Evolutionary conservation across 176 grass and related monocot species (phyloP).

Genomic region (Bromus sterilis): DNA sequence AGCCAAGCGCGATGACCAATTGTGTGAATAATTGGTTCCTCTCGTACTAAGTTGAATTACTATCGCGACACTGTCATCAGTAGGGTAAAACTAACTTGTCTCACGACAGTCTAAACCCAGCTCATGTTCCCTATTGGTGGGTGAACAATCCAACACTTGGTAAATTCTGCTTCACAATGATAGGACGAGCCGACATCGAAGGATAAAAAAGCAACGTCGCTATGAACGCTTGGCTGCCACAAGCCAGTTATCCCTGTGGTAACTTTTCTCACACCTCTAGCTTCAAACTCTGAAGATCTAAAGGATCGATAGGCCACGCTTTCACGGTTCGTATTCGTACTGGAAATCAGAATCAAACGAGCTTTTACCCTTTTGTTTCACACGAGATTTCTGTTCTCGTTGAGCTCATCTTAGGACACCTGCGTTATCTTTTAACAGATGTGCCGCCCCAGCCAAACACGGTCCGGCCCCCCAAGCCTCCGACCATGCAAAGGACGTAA

Average conservation of each 20-base stretch:
- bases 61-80: too few relatives aligned
- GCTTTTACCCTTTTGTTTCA: slow-evolving; percentile 75
- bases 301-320: slow-evolving; percentile 64
- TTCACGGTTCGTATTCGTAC: slow-evolving; percentile 58
- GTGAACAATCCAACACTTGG: too few relatives aligned
- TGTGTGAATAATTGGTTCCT: slow-evolving; percentile 21
- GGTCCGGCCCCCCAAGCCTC: too few relatives aligned
- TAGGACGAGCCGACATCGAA: too few relatives aligned
- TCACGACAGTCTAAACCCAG: too few relatives aligned
- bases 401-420: slow-evolving; percentile 67
- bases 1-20: slow-evolving; percentile 66
- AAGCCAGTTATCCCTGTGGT: slow-evolving; percentile 53
- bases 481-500: too few relatives aligned
- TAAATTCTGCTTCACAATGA: too few relatives aligned
- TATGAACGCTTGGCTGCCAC: slow-evolving; percentile 58
- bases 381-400: slow-evolving; percentile 59
- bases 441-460: slow-evolving; percentile 46
- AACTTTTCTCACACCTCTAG: background rate
- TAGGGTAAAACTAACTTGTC: too few relatives aligned
- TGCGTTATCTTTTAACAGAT: slow-evolving; percentile 62
- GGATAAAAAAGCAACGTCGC: too few relatives aligned
- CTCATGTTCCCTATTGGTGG: too few relatives aligned
- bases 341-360: slow-evolving; percentile 64
- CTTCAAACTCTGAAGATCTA: slow-evolving; percentile 47
- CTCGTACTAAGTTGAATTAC: too few relatives aligned